Percentiles rank a stretch among this genome's conserved stretches.
Evolutionary conservation across 768 basidiomycete genomes (phyloP).

Genomic region (Amanita rimosa): DNA sequence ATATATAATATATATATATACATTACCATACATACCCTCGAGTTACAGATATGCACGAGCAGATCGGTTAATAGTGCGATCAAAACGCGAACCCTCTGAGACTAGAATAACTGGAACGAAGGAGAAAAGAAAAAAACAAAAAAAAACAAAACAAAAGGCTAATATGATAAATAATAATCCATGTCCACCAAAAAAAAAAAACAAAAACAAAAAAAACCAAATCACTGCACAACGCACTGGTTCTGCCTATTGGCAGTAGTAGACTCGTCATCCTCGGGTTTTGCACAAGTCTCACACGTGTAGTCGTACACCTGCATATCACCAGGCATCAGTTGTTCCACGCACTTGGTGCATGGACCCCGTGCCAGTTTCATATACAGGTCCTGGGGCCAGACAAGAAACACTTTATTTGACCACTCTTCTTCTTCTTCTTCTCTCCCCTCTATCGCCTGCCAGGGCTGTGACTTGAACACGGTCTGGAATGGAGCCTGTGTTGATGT

Average conservation of each 20-base stretch:
- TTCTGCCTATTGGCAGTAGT: background rate
- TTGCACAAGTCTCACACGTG: conserved; percentile 4
- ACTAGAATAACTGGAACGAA: no score
- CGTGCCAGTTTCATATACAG: conserved; percentile 3
- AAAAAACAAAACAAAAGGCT: no score
- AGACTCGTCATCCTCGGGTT: conserved; percentile 3
- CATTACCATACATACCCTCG: no score
- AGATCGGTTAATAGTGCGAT: no score
- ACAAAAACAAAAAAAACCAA: no score
- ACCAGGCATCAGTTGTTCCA: conserved; percentile 1
- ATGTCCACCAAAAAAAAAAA: no score
- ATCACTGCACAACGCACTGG: conserved; percentile 3
- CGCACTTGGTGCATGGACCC: background rate
- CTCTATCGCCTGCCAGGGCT: background rate
- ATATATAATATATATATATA: no score
- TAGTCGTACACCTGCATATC: conserved; percentile 6
- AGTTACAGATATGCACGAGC: no score
- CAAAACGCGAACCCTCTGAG: no score
- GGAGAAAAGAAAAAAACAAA: no score
- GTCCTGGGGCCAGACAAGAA: conserved; percentile 1
- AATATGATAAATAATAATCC: no score
- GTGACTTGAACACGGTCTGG: background rate
- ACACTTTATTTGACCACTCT: conserved; percentile 1
- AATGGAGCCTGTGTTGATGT: no score
- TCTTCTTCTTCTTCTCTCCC: background rate